Conservation (phyloP, 2,329 filamentous ascomycete species). For the Penicillium sp. region DNA sequence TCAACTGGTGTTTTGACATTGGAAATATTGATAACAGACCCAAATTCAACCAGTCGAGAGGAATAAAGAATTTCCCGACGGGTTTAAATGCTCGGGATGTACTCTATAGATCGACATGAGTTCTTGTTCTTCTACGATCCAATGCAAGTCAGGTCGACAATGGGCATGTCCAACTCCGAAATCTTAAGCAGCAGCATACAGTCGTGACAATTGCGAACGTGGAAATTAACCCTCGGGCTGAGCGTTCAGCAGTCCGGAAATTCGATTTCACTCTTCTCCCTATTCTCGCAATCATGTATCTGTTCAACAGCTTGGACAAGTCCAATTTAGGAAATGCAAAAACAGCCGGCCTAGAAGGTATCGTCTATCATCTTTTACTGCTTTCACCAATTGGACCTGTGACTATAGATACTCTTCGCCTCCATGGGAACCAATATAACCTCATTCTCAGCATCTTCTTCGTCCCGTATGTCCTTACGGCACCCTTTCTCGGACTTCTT, state of each 20-base stretch:
- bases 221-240: conserved; percentile 35
- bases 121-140: too few species aligned
- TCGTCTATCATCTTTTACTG: too few species aligned
- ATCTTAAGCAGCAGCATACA: conserved; percentile 10
- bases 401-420: conserved; percentile 18
- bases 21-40: too few species aligned
- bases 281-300: conserved; percentile 51
- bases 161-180: background rate
- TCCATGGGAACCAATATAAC: conserved; percentile 26
- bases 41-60: too few species aligned
- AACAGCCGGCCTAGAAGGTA: conserved; percentile 22
- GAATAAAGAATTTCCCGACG: too few species aligned
- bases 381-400: conserved; percentile 3
- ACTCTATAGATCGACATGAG: too few species aligned
- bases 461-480: conserved; percentile 26
- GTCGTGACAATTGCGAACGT: conserved; percentile 14
- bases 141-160: too few species aligned
- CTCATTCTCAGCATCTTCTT: conserved; percentile 27
- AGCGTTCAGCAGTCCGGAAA: conserved; percentile 46
- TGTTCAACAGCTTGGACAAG: conserved; percentile 47
- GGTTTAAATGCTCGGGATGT: too few species aligned
- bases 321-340: conserved; percentile 34
- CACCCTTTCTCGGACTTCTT: conserved; percentile 24
- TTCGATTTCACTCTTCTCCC: conserved; percentile 45
- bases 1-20: too few species aligned